Evolutionary conservation across 176 grass and related monocot genomes (phyloP), one percentile per base, ranked within the genome.

Genomic region (Typha latifolia): DNA sequence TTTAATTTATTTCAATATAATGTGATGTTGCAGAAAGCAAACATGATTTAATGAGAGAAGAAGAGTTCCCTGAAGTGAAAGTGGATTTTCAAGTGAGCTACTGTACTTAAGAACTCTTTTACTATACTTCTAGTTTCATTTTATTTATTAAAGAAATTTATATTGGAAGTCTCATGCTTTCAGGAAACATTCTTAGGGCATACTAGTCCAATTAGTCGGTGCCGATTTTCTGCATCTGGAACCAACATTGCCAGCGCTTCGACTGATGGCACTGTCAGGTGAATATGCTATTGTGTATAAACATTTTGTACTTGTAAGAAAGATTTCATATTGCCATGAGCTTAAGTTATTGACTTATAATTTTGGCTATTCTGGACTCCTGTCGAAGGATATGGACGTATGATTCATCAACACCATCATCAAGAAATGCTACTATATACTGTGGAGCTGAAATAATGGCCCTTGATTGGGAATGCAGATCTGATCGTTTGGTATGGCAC

Each of bases 121-220:
- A 34, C 26, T 18, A 15, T 64, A 14, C 7, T 16, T 32, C 12
- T 64, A 5, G 10, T 32, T 7, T 64, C 0, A 64, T 34, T 64
- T 14, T 18, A 49, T 51, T 68, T 74, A 12, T 62, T 52, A 81
- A 52, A 80, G 84, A 64, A 69, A 85, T 85, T 75, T 63, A 74
- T 62, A 68, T 49, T 49, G 56, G 14, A 64, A 64, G 26, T 76
- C 72, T 69, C 68, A 37, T 84, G 66, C 64, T 84, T 77, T 62
- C 83, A 96, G 93, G 93, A 96, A 89, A 96, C 88, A 61, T 96
- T 96, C 84, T 89, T 96, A 77, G 93, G 93, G 56, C 93, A 96
- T 89, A 96, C 87, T 63, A 96, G 85, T 81, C 80, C 85, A 20
- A 96, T 96, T 75, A 91, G 85, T 51, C 71, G 73, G 48, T 91